phyloP scores from a whole-genome alignment of 805 yeast species.

The Kluyveromyces lactis region DNA sequence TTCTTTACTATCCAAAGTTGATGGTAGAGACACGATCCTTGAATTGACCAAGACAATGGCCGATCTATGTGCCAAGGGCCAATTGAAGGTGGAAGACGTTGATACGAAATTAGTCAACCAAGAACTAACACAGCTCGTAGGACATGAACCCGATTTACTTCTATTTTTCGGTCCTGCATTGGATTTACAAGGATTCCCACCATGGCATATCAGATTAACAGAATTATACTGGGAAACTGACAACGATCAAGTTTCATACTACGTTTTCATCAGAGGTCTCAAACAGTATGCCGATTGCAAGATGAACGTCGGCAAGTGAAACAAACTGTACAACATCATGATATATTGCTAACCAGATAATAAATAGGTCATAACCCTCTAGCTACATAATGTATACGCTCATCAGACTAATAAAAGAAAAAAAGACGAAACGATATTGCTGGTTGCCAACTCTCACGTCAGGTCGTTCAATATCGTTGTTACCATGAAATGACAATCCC shows the following conservation, averaged over 20 bases:
- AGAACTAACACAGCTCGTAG: constrained; percentile 66
- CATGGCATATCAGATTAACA: constrained; percentile 90
- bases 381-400: too few relatives aligned
- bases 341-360: too few relatives aligned
- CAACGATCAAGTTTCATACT: constrained; percentile 69
- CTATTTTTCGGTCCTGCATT: constrained; percentile 78
- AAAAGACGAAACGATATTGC: too few relatives aligned
- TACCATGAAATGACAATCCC: too few relatives aligned
- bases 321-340: too few relatives aligned
- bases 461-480: too few relatives aligned
- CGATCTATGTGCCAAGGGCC: constrained; percentile 55
- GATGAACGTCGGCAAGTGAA: constrained; percentile 76
- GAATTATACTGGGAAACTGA: constrained; percentile 91
- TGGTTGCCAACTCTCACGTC: too few relatives aligned
- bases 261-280: constrained; percentile 73
- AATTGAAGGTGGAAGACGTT: constrained; percentile 56
- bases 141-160: constrained; percentile 87
- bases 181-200: constrained; percentile 92
- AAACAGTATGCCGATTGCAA: constrained; percentile 72
- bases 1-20: constrained; percentile 59
- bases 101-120: constrained; percentile 68
- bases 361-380: too few relatives aligned
- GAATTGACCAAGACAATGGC: constrained; percentile 83
- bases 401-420: too few relatives aligned
- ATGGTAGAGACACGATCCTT: constrained; percentile 86